Evolutionary conservation across 805 yeast genomes (phyloP).

Genomic region (Candida schatavii): DNA sequence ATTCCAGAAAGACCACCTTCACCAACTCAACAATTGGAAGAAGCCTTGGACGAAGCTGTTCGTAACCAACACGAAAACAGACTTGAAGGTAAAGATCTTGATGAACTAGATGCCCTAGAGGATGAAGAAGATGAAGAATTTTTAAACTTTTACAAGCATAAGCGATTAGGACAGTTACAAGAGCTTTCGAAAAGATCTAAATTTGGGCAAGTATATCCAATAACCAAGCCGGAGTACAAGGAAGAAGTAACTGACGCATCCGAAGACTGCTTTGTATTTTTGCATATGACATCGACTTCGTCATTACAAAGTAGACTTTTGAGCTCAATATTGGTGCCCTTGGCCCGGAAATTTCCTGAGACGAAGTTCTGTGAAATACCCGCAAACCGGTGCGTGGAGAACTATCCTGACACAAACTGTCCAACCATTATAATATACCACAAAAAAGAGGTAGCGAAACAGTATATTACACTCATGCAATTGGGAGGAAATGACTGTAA

Average conservation of each 20-base stretch:
- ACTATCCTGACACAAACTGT: slow-evolving; percentile 84
- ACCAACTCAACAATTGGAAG: slow-evolving; percentile 83
- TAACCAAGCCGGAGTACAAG: slow-evolving; percentile 85
- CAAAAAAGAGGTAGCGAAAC: slow-evolving; percentile 75
- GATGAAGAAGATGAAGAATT: slow-evolving; percentile 94
- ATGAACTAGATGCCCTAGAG: slow-evolving; percentile 83
- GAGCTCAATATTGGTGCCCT: slow-evolving; percentile 49
- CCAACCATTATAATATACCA: slow-evolving; percentile 87
- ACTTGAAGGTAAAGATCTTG: slow-evolving; percentile 70
- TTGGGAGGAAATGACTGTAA: slow-evolving; percentile 82
- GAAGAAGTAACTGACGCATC: slow-evolving; percentile 84
- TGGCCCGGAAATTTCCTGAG: slow-evolving; percentile 72
- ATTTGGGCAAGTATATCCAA: slow-evolving; percentile 75
- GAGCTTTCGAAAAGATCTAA: slow-evolving; percentile 53
- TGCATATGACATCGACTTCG: slow-evolving; percentile 71
- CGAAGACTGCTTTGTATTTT: slow-evolving; percentile 60
- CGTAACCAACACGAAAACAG: slow-evolving; percentile 78
- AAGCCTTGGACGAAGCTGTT: slow-evolving; percentile 81
- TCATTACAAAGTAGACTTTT: slow-evolving; percentile 73
- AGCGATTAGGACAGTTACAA: slow-evolving; percentile 73
- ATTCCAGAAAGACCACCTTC: slow-evolving; percentile 91
- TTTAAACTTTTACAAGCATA: slow-evolving; percentile 68
- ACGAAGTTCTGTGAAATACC: slow-evolving; percentile 89
- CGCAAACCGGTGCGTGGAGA: slow-evolving; percentile 88
- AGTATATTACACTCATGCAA: slow-evolving; percentile 73